A percentile compares a stretch with the other conserved stretches of the same genome.
Conservation (phyloP, 257 asterid species). For the Penstemon davidsonii region DNA sequence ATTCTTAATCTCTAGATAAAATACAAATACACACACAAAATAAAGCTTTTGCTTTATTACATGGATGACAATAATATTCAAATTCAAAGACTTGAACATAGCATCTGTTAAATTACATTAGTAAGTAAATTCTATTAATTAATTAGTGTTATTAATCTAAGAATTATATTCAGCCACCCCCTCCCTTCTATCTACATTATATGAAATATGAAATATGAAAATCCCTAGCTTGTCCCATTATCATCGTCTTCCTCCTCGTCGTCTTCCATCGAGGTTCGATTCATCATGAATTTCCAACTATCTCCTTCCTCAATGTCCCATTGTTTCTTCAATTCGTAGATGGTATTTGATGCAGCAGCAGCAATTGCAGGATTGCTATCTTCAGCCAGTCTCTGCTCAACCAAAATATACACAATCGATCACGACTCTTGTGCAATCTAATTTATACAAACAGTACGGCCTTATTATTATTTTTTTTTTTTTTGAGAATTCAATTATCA, state of each 20-base stretch:
- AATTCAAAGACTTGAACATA: constrained; percentile 16
- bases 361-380: constrained; percentile 91
- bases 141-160: constrained; percentile 23
- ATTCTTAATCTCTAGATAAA: too few species aligned
- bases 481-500: too few species aligned
- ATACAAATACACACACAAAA: too few species aligned
- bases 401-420: neutral
- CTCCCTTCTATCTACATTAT: constrained; percentile 29
- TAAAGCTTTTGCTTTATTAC: constrained; percentile 3
- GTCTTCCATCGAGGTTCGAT: constrained; percentile 35
- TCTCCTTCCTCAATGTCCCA: constrained; percentile 98
- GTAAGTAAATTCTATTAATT: constrained; percentile 22
- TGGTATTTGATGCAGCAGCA: constrained; percentile 82
- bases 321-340: constrained; percentile 74
- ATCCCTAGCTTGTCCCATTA: constrained; percentile 29
- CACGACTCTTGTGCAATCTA: too few species aligned
- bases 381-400: constrained; percentile 73
- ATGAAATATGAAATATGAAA: neutral
- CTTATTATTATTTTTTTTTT: too few species aligned
- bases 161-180: constrained; percentile 14
- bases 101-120: constrained; percentile 16
- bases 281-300: constrained; percentile 92
- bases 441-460: too few species aligned
- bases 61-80: neutral
- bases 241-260: constrained; percentile 36